A percentile compares a stretch with the other conserved stretches of the same genome.
phyloP scores from a whole-genome alignment of 176 grass and related monocot genomes.

The Avena atlantica region DNA sequence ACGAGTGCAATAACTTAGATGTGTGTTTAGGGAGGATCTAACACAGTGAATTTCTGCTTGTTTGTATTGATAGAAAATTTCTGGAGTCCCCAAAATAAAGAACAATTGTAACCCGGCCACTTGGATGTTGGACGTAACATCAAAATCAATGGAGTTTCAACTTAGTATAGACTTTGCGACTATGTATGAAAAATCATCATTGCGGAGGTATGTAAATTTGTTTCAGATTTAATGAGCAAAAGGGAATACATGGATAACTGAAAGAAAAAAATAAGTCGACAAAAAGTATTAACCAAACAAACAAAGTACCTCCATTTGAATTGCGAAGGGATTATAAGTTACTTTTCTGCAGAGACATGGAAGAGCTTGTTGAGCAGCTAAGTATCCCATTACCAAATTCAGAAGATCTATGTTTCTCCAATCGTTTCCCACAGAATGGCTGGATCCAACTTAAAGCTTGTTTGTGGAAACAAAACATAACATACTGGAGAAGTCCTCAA shows the following conservation, averaged over 20 bases:
- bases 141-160: conserved; percentile 57
- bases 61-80: conserved; percentile 38
- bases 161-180: conserved; percentile 58
- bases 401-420: conserved; percentile 1
- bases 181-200: neutral
- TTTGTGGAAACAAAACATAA: conserved; percentile 3
- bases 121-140: conserved; percentile 77
- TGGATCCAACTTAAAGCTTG: conserved; percentile 14
- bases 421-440: conserved; percentile 6
- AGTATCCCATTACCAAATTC: neutral
- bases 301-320: neutral
- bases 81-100: conserved; percentile 54
- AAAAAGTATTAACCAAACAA: neutral
- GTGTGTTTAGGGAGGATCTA: neutral
- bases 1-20: neutral
- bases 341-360: neutral
- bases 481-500: conserved; percentile 10
- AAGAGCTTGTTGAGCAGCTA: neutral
- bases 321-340: neutral
- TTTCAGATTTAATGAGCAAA: neutral
- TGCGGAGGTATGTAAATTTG: neutral
- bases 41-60: neutral
- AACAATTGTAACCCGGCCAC: conserved; percentile 76
- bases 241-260: neutral
- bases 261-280: neutral